Evolutionary conservation across 768 basidiomycete species (phyloP), one percentile per base, ranked within the genome.

Genomic region (Tricholoma matsutake): DNA sequence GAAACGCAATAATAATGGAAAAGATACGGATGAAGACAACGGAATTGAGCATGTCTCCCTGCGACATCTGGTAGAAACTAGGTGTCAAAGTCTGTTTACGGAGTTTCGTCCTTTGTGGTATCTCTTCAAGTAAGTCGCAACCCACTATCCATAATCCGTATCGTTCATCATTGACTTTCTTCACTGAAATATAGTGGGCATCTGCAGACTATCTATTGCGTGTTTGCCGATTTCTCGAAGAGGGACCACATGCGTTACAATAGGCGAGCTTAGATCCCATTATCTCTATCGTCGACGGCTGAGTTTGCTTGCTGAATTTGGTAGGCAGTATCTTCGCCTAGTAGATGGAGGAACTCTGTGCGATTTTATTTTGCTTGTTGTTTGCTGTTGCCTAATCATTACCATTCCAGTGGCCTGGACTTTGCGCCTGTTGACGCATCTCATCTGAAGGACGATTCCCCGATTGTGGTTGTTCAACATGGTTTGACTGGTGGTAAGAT

Each of bases 321-420:
- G 10, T 58, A 77, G 81, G 74, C 81, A 72, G 70, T 75, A 73
- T 68, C 68, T 88, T 29, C 75, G 76, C n/a, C 70, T 84, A 9
- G 68, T 74, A 16, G 86, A 88, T 63, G 86, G 86, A 25, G 86
- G 86, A 7, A 87, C 86, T 35, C 62, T 88, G 86, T 87, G 65
- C 63, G 82, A 70, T 10, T 53, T 2, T 14, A 25, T 7, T 47
- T 55, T 7, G 25, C 53, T 34, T 22, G 51, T 39, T 37, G 20
- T 14, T 22, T 32, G 51, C 16, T 18, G 58, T 55, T 57, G 56
- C 54, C 64, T 52, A 65, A 58, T 43, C 25, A 49, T 43, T 57
- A 4, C 29, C 22, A 29, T 63, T 43, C 3, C 63, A 88, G 86
- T 54, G 86, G 86, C 14, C 71, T 88, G 18, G 86, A 88, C 69